Evolutionary conservation across 805 yeast genomes (phyloP), one percentile per base, ranked within the genome.

Genomic region (Myxozyma udenii): DNA sequence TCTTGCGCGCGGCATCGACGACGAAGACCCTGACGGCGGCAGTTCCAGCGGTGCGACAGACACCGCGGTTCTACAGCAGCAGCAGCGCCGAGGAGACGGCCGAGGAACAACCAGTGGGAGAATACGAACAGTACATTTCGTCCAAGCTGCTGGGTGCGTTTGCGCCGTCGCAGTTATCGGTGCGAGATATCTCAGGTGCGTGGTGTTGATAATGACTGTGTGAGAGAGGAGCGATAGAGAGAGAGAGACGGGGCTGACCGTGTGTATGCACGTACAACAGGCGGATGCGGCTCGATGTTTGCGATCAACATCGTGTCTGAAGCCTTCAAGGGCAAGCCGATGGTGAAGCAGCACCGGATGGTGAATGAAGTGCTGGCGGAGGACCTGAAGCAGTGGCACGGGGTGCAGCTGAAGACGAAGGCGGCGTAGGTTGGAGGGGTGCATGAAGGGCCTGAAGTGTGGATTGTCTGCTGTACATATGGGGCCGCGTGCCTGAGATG

Each of bases 241-340:
- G n/a, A n/a, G n/a, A n/a, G n/a, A n/a, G n/a, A n/a, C n/a, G n/a
- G n/a, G n/a, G n/a, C n/a, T n/a, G n/a, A n/a, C n/a, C n/a, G n/a
- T n/a, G n/a, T n/a, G n/a, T n/a, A n/a, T n/a, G n/a, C n/a, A n/a
- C n/a, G n/a, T n/a, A n/a, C n/a, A 28, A 3, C 43, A 61, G 65
- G 66, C 18, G 98, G 98, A 0, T 93, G 98, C 70, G 98, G 98
- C 0, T 89, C 97, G 4, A 93, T 93, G 98, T 93, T 88, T 71
- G 88, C 95, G 43, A 91, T 93, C 45, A 72, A 76, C 52, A 78
- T 93, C 16, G 85, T 82, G 41, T 82, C 93, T 48, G 75, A 74
- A 1, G 72, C 79, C 63, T 93, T 93, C 70, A 80, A 85, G 61
- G 95, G 95, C 0, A 65, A 87, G 40, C 73, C 87, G 1, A 87